Conservation (phyloP, 1,284 basidiomycete genomes). For the Malassezia slooffiae region DNA sequence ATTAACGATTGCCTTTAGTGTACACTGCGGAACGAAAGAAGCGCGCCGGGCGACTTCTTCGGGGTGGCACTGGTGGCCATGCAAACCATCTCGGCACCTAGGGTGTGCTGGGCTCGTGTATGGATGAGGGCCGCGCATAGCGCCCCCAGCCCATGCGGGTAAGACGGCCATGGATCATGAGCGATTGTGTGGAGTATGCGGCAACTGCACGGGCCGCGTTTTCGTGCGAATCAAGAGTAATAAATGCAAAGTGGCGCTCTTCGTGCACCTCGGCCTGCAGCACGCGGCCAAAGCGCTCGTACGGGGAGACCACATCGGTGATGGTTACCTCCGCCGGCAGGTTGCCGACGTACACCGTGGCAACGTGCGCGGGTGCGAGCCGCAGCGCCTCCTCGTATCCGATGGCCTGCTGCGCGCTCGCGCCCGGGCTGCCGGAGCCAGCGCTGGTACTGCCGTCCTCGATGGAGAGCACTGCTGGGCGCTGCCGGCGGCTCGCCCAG, state of each 20-base stretch:
- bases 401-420: too few species aligned
- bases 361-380: constrained; percentile 80
- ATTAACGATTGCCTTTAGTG: too few species aligned
- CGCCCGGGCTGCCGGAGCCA: too few species aligned
- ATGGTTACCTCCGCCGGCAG: constrained; percentile 89
- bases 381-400: constrained; percentile 78
- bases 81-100: too few species aligned
- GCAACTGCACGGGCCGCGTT: constrained; percentile 2
- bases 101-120: too few species aligned
- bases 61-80: too few species aligned
- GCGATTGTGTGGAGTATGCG: neutral
- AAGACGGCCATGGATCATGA: neutral
- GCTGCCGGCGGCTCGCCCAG: constrained; percentile 70
- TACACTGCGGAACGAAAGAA: too few species aligned
- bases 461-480: too few species aligned
- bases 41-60: too few species aligned
- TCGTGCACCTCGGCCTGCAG: constrained; percentile 1
- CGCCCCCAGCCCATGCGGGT: constrained; percentile 6
- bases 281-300: constrained; percentile 92
- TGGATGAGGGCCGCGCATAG: too few species aligned
- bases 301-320: constrained; percentile 86
- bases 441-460: too few species aligned
- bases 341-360: constrained; percentile 96
- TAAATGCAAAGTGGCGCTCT: constrained; percentile 9
- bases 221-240: constrained; percentile 2